Evolutionary conservation across 148 eudicot species (phyloP).

Genomic region (Diospyros kaki): DNA sequence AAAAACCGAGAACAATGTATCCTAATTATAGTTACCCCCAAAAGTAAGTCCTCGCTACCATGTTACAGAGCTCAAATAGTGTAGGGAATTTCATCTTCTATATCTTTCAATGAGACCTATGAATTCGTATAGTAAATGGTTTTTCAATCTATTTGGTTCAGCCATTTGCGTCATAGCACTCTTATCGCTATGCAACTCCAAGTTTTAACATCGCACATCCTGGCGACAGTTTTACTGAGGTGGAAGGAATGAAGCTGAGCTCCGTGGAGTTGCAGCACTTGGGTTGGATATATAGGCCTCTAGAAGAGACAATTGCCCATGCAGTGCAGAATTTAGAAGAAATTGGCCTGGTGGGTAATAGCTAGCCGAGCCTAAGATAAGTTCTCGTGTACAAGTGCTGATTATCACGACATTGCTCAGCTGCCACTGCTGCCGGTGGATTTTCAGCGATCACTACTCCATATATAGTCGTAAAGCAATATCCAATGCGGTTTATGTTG

Average conservation of each 20-base stretch:
- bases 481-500: no score
- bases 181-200: neutral
- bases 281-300: constrained; percentile 35
- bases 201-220: neutral
- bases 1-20: constrained; percentile 19
- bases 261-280: constrained; percentile 33
- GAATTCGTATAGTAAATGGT: neutral
- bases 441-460: no score
- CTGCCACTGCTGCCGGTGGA: no score
- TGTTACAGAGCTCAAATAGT: neutral
- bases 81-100: neutral
- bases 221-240: constrained; percentile 26
- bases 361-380: neutral
- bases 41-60: constrained; percentile 22
- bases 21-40: constrained; percentile 43
- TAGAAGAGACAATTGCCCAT: constrained; percentile 37
- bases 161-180: neutral
- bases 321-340: constrained; percentile 22
- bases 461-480: no score
- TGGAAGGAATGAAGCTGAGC: constrained; percentile 11
- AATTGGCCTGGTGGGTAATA: constrained; percentile 19
- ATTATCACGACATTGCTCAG: no score
- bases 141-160: neutral
- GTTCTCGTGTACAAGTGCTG: no score
- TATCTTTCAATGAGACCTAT: neutral